Evolutionary conservation across 192 early-diverging fungal genomes (phyloP), one percentile per base, ranked within the genome.

Genomic region (Dispira simplex): DNA sequence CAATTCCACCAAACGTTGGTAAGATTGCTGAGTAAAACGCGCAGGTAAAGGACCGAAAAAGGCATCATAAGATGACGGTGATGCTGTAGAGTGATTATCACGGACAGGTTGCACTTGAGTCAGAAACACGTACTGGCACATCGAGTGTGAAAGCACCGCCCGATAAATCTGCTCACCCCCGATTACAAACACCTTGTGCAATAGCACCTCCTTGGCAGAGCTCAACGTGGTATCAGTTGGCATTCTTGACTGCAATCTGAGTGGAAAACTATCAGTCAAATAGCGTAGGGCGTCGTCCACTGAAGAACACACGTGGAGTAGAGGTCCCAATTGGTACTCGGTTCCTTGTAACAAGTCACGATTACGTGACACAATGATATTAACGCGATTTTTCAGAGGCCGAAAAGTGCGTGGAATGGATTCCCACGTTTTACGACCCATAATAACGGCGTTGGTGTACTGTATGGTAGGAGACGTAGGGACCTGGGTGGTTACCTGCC

Each of bases 351-450:
- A 66, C 60, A 80, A 79, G 32, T 77, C 63, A 0, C 69, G 63
- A 67, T 83, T 78, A 62, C 85, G 66, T 39, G 91, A 86, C 21
- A 99, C 65, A 10, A 99, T 84, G 39, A 99, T 76, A 74, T 96
- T 99, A 63, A 89, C 72, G 55, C 96, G 78, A 49, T 74, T 64
- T 11, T 65, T 63, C 16, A 99, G 72, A 10, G 96, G 96, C 47
- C 88, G 75, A 66, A 84, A 90, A 57, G 82, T 84, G 8, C 55
- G 51, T 3, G 96, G 96, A 51, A 99, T 90, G 4, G 87, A 90
- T 66, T 94, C 90, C 93, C 94, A 99, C 20, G 92, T 95, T 21
- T 75, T 73, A 48, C 93, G 80, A 48, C 96, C 96, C 90, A 99
- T 92, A 66, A 99, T 89, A 48, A 90, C 88, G 0, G 85, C 87